Evolutionary conservation across 768 basidiomycete genomes (phyloP), one percentile per base, ranked within the genome.

Genomic region (Cubamyces sp.): DNA sequence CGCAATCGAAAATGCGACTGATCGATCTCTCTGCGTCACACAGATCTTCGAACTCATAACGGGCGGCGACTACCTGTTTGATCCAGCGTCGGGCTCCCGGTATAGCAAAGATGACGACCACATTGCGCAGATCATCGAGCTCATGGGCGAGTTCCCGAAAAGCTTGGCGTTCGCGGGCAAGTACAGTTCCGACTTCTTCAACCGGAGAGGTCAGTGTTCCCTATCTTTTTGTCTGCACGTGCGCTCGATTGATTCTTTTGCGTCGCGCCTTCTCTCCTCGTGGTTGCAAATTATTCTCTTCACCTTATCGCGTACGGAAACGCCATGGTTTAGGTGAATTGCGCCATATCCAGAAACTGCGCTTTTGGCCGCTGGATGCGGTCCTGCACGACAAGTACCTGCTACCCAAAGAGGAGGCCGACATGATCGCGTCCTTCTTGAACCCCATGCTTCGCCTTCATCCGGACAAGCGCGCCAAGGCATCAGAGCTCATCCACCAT

Each of bases 71-170:
- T 99, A 98, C 76, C 84, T 99, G 40, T 99, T 99, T 72, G 97
- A 98, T 72, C 96, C 96, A 0, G 94, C 94, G 21, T 91, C 92
- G 1, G 96, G 96, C 2, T 88, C 92, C 50, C 87, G 95, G 43
- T 98, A 97, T 72, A 92, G 89, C 78, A 98, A 98, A 74, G 94
- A 96, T 75, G 94, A 96, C 73, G 92, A 94, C 71, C 96, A 99
- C 71, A 93, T 98, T 62, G 96, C 97, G 3, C 97, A 99, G 78
- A 93, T 98, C 66, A 93, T 98, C 74, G 96, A 99, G 77, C 82
- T 98, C 12, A 80, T 98, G 71, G 96, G 96, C 46, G 94, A 97
- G 66, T 83, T 96, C 43, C 94, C 94, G 1, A 87, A 87, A 70
- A 79, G 79, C 50, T 78, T 98, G 43, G 94, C 94, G 2, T 86